A percentile compares a stretch with the other conserved stretches of the same genome.
Evolutionary conservation across 2,329 filamentous ascomycete species (phyloP).

Genomic region (Pseudogymnoascus sp.): DNA sequence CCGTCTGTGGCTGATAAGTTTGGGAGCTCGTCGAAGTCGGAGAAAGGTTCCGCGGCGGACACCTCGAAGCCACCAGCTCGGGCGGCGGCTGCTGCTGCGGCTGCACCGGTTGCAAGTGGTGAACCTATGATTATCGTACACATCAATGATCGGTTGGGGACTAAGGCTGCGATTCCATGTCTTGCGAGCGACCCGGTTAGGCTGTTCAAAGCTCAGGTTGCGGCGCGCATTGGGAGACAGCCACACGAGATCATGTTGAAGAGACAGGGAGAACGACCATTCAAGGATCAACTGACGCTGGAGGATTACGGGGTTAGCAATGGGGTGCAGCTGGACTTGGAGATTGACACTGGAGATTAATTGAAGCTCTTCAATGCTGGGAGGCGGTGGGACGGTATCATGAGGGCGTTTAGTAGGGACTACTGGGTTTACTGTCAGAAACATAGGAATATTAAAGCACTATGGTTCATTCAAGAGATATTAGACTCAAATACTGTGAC

Average conservation of each 20-base stretch:
- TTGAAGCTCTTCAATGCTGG: not conserved
- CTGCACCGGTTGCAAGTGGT: slow-evolving; percentile 27
- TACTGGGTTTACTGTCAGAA: not conserved
- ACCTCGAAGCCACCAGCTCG: slow-evolving; percentile 21
- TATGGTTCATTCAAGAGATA: not conserved
- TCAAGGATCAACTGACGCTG: slow-evolving; percentile 82
- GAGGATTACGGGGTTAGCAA: slow-evolving; percentile 93
- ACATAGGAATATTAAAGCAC: not conserved
- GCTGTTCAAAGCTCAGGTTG: slow-evolving; percentile 86
- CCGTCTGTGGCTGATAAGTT: slow-evolving; percentile 15
- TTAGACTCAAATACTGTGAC: not conserved
- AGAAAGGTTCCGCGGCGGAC: slow-evolving; percentile 1
- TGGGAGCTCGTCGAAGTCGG: slow-evolving; percentile 15
- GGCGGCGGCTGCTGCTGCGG: slow-evolving; percentile 22
- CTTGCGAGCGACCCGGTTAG: slow-evolving; percentile 76
- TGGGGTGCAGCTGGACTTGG: slow-evolving; percentile 53
- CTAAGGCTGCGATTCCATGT: slow-evolving; percentile 91
- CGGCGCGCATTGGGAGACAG: slow-evolving; percentile 79
- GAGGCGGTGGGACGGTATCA: not conserved
- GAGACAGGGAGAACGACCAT: slow-evolving; percentile 84
- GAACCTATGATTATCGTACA: slow-evolving; percentile 92
- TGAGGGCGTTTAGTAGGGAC: not conserved
- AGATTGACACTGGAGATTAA: slow-evolving; percentile 33
- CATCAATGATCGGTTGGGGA: slow-evolving; percentile 91
- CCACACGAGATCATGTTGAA: slow-evolving; percentile 89